Evolutionary conservation across 2,329 filamentous ascomycete species (phyloP).

Genomic region (Sarocladium oryzae): DNA sequence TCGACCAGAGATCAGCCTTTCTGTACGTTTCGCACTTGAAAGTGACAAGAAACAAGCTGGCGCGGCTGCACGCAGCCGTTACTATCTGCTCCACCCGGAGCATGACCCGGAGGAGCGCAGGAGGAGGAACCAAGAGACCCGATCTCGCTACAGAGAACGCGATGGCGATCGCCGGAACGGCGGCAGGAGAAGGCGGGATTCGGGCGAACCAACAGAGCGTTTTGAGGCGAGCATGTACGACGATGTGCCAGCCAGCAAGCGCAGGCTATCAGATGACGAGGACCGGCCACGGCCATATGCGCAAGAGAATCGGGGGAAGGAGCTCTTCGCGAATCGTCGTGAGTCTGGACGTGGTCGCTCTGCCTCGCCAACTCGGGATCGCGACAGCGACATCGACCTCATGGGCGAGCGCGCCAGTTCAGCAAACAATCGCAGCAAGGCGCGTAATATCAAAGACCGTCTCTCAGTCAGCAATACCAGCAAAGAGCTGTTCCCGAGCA

Average conservation of each 20-base stretch:
- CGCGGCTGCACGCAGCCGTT: slow-evolving; percentile 75
- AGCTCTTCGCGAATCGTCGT: slow-evolving; percentile 51
- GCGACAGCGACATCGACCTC: slow-evolving; percentile 35
- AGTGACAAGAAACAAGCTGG: slow-evolving; percentile 75
- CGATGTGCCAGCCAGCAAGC: slow-evolving; percentile 44
- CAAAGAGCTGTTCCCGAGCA: slow-evolving; percentile 35
- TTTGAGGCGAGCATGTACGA: slow-evolving; percentile 82
- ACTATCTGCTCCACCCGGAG: slow-evolving; percentile 88
- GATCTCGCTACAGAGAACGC: slow-evolving; percentile 58
- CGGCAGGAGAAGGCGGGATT: slow-evolving; percentile 30
- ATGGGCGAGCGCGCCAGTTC: slow-evolving; percentile 20
- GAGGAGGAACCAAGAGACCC: slow-evolving; percentile 48
- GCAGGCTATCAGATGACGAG: slow-evolving; percentile 20
- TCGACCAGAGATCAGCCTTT: slow-evolving; percentile 62
- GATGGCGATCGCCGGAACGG: slow-evolving; percentile 29
- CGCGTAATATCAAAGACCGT: slow-evolving; percentile 27
- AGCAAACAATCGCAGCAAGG: slow-evolving; percentile 26
- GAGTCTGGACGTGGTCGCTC: slow-evolving; percentile 37
- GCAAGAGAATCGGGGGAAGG: slow-evolving; percentile 44
- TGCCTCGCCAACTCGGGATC: slow-evolving; percentile 41
- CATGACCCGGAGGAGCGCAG: slow-evolving; percentile 73
- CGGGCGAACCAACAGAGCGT: slow-evolving; percentile 36
- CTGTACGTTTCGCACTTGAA: slow-evolving; percentile 66
- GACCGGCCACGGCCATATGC: slow-evolving; percentile 24
- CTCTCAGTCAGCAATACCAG: slow-evolving; percentile 23